These are phyloP conservation scores for Biscutella auriculata DNA, from an alignment of 441 rosid species.

Conservation along the genomic window DNA sequence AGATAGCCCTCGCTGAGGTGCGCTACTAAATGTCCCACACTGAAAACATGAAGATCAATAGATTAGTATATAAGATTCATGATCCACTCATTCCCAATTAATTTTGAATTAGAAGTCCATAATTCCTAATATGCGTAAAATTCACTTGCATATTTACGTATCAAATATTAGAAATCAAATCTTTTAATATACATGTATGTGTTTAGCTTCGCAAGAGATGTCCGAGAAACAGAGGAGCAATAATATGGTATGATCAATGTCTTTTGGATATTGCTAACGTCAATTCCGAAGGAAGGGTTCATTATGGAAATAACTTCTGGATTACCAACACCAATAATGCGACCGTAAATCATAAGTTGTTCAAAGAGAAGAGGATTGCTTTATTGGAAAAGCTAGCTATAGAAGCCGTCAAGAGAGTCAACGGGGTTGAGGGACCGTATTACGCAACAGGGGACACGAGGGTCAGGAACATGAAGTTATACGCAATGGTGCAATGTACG, in stretches of 20 bases:
- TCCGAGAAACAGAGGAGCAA: constrained; percentile 33
- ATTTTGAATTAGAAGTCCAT: no score
- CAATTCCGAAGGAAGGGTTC: constrained; percentile 35
- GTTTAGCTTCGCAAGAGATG: constrained; percentile 26
- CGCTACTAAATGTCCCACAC: no score
- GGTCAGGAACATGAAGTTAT: neutral
- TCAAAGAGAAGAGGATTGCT: constrained; percentile 29
- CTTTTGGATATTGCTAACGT: constrained; percentile 30
- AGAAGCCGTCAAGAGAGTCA: constrained; percentile 12
- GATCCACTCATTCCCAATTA: no score
- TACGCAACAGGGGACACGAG: constrained; percentile 21
- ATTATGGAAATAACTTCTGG: constrained; percentile 31
- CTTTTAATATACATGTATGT: neutral
- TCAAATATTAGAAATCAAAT: no score
- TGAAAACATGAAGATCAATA: no score
- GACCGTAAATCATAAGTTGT: constrained; percentile 10
- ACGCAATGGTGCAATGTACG: constrained; percentile 32
- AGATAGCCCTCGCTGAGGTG: neutral
- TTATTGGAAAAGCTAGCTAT: constrained; percentile 20
- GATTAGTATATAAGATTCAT: no score
- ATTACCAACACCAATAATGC: constrained; percentile 29
- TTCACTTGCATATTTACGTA: no score
- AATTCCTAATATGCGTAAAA: no score
- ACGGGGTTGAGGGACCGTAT: constrained; percentile 1
- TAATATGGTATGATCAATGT: constrained; percentile 56